A percentile compares a stretch with the other conserved stretches of the same genome.
phyloP scores from a whole-genome alignment of 2,329 filamentous ascomycete species.

The Pseudogymnoascus sp. region DNA sequence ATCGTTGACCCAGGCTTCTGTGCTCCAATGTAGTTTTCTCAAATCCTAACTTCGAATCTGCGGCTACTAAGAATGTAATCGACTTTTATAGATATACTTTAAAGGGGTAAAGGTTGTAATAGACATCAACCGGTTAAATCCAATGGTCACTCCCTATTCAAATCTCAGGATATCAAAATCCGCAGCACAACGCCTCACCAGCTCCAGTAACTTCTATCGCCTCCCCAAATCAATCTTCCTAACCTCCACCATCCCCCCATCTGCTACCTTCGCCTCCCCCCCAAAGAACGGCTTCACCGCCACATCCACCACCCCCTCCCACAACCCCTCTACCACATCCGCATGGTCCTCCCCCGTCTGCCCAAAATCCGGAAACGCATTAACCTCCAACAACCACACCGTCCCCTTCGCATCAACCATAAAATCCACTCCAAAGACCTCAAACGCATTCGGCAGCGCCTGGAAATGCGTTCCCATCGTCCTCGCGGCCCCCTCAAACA shows the following conservation, averaged over 20 bases:
- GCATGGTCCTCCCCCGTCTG: slow-evolving; percentile 76
- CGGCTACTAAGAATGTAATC: neutral
- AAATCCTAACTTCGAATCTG: neutral
- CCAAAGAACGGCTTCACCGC: slow-evolving; percentile 64
- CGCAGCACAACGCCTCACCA: neutral
- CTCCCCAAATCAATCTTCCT: slow-evolving; percentile 44
- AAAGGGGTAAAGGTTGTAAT: neutral
- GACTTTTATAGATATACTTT: neutral
- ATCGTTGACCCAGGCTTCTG: too few species aligned
- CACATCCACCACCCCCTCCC: slow-evolving; percentile 61
- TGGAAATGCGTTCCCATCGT: slow-evolving; percentile 89
- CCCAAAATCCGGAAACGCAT: slow-evolving; percentile 91
- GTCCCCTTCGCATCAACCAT: slow-evolving; percentile 59
- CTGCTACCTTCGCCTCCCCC: slow-evolving; percentile 21
- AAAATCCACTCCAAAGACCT: slow-evolving; percentile 88
- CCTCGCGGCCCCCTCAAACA: slow-evolving; percentile 79
- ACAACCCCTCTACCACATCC: slow-evolving; percentile 65
- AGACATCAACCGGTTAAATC: neutral
- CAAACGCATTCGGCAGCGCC: slow-evolving; percentile 77
- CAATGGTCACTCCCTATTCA: neutral
- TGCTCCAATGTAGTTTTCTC: neutral
- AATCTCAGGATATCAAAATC: neutral
- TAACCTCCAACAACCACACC: slow-evolving; percentile 80
- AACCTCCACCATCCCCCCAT: slow-evolving; percentile 43
- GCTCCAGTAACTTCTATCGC: slow-evolving; percentile 13